These are phyloP conservation scores for Botrytis galanthina DNA, from an alignment of 2,329 filamentous ascomycete genomes.

Conservation along the genomic window DNA sequence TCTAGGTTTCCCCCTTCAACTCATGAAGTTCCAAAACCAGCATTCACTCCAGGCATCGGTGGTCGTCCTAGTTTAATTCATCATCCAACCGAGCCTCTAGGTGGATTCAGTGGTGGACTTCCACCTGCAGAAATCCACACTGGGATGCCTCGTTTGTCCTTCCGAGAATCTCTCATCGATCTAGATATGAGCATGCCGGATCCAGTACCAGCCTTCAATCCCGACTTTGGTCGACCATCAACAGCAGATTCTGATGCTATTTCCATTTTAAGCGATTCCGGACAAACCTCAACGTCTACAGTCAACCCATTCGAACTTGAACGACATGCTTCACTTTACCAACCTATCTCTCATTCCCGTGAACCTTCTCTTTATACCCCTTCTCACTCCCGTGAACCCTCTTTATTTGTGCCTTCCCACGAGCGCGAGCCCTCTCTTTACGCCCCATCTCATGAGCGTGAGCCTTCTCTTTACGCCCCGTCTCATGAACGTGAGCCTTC, in stretches of 20 bases:
- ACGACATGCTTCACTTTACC: constrained; percentile 58
- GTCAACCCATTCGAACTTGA: constrained; percentile 62
- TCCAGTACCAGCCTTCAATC: constrained; percentile 32
- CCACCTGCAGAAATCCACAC: constrained; percentile 13
- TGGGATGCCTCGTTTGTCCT: constrained; percentile 31
- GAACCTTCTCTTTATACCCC: constrained; percentile 55
- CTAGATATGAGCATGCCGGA: constrained; percentile 54
- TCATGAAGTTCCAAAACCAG: constrained; percentile 35
- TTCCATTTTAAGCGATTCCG: constrained; percentile 54
- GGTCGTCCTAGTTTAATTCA: constrained; percentile 49
- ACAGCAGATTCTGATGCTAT: constrained; percentile 36
- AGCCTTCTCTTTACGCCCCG: constrained; percentile 53
- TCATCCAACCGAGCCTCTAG: constrained; percentile 52
- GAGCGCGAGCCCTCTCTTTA: constrained; percentile 53
- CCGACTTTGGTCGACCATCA: constrained; percentile 32
- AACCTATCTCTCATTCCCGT: constrained; percentile 39
- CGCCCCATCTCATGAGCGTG: constrained; percentile 44
- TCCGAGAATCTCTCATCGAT: constrained; percentile 46
- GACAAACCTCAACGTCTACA: constrained; percentile 53
- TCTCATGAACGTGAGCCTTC: constrained; percentile 58
- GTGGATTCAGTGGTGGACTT: constrained; percentile 30
- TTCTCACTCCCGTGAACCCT: constrained; percentile 56
- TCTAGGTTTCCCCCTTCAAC: constrained; percentile 49
- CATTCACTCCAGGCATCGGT: constrained; percentile 36
- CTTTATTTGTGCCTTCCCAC: constrained; percentile 47